Evolutionary conservation across 768 basidiomycete genomes (phyloP).

Genomic region (Russula griseocarnosa): DNA sequence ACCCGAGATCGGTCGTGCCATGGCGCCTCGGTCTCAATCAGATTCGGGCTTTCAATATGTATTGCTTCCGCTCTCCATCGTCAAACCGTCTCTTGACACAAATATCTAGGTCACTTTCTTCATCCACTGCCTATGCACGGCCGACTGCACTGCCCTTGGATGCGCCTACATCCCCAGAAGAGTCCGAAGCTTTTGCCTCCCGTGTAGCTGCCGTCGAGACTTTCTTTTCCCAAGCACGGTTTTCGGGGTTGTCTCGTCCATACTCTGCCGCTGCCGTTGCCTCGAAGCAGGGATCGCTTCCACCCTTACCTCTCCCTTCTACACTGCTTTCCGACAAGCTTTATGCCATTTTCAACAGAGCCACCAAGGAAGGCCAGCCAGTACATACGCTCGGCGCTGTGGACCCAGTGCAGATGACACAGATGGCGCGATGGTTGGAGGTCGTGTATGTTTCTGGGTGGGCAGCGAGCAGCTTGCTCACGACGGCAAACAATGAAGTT

Average conservation of each 20-base stretch:
- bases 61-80: slow-evolving; percentile 17
- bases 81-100: slow-evolving; percentile 11
- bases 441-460: slow-evolving; percentile 91
- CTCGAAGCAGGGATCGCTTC: slow-evolving; percentile 84
- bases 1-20: not conserved
- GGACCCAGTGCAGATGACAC: slow-evolving; percentile 92
- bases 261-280: slow-evolving; percentile 79
- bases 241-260: slow-evolving; percentile 65
- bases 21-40: not conserved
- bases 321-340: slow-evolving; percentile 84
- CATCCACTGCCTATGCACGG: slow-evolving; percentile 18
- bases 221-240: slow-evolving; percentile 77
- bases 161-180: slow-evolving; percentile 53
- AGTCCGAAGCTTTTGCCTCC: slow-evolving; percentile 53
- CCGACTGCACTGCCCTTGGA: slow-evolving; percentile 45
- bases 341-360: slow-evolving; percentile 59
- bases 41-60: slow-evolving; percentile 10
- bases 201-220: slow-evolving; percentile 60
- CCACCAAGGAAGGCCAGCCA: slow-evolving; percentile 59
- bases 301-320: slow-evolving; percentile 70
- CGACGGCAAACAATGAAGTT: slow-evolving; percentile 87
- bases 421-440: slow-evolving; percentile 85
- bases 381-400: slow-evolving; percentile 92
- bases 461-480: slow-evolving; percentile 82
- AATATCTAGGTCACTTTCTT: slow-evolving; percentile 13